Base-by-base conservation (phyloP, 495 filamentous ascomycete species). In the Penicillium paxilli region DNA sequence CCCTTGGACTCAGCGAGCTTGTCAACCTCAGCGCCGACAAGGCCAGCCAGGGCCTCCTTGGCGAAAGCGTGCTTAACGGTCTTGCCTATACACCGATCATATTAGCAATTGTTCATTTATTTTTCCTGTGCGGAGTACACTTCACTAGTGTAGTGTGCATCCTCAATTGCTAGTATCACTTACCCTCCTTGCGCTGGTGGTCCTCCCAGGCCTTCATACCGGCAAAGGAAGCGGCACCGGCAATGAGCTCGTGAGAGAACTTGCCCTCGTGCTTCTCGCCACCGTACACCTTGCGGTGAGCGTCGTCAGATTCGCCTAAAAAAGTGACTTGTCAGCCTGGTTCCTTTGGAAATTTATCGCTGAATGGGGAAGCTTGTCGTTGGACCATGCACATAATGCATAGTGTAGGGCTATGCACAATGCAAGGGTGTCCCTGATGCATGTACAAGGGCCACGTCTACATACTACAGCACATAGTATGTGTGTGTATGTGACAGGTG, bases 161-260 rank as follows among this genome's bases (percentile, higher is more conserved):
- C n/a, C n/a, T n/a, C n/a, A n/a, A n/a, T n/a, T n/a, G n/a, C n/a
- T n/a, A n/a, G n/a, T n/a, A 19, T 38, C 16, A 57, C 76, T 41
- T 79, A 87, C 87, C 88, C 72, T 91, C 76, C 51, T 75, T 78
- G 66, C 87, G 85, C 74, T 90, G 85, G 52, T 84, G 74, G 68
- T 91, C 84, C 71, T 92, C 89, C 67, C 85, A 92, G 14, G 83
- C 72, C 79, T 91, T 90, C 80, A 94, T 87, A 52, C 81, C 89
- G 57, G 83, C 88, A 63, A 92, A 92, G 54, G 88, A 84, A 44
- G 88, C 89, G 42, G 83, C 90, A 44, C 88, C 88, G 62, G 86
- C 87, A 48, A 91, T 63, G 32, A 89, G 65, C 72, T 92, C 88
- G 70, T 92, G 89, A 57, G 81, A 81, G 65, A 90, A 71, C 65